Evolutionary conservation across 345 rosid species (phyloP).

Genomic region (Litchi chinensis): DNA sequence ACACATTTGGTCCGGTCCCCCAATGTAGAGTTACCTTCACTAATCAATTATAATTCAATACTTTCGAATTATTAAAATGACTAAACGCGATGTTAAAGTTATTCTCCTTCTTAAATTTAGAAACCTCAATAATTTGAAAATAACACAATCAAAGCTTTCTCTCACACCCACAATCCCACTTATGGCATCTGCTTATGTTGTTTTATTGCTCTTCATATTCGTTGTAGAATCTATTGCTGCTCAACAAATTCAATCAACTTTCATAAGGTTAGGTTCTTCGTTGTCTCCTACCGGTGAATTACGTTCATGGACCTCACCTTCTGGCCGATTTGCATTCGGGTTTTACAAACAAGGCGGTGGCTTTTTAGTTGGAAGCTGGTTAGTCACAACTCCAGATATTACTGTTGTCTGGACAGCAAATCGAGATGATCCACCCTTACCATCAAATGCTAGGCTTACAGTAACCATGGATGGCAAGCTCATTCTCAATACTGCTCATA

Average conservation of each 20-base stretch:
- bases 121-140: too few species aligned
- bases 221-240: neutral
- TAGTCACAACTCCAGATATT: neutral
- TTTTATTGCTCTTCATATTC: neutral
- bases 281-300: constrained; percentile 14
- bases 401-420: constrained; percentile 13
- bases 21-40: too few species aligned
- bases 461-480: constrained; percentile 21
- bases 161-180: too few species aligned
- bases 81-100: too few species aligned
- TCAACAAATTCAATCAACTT: neutral
- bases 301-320: constrained; percentile 37
- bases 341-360: constrained; percentile 30
- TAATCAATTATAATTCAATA: too few species aligned
- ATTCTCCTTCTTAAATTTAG: too few species aligned
- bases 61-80: too few species aligned
- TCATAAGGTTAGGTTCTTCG: constrained; percentile 16
- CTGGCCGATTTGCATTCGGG: constrained; percentile 41
- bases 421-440: neutral
- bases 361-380: constrained; percentile 34
- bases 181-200: neutral
- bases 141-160: too few species aligned
- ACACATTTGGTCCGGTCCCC: too few species aligned
- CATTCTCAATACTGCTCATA: constrained; percentile 1
- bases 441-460: neutral